Base-by-base conservation (phyloP, 2,329 filamentous ascomycete genomes). In the Podosphaera fusca region DNA sequence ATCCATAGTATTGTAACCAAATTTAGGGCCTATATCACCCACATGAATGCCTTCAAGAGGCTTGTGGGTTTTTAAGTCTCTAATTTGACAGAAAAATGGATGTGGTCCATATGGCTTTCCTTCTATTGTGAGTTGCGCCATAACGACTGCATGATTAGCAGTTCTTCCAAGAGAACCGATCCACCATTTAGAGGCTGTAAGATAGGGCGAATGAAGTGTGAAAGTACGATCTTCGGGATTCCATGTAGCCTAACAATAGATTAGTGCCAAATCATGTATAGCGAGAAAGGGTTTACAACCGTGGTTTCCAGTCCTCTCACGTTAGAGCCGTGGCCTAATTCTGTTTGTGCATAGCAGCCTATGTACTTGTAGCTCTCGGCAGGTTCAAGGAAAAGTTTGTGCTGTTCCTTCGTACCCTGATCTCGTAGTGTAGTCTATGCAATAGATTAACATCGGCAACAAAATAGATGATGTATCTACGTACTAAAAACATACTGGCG, bases 121-220 rank as follows among this genome's bases (percentile, higher is more conserved):
- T 59, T 73, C 71, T 59, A 87, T 75, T 60, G 81, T 76, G 34
- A 89, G 73, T 69, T 88, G 84, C 0, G 85, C 85, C 75, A 89
- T 87, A 2, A 89, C 83, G 1, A 86, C 79, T 1, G 85, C 85
- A 65, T 87, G 76, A 66, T 86, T 89, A 50, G 85, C 85, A 2
- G 81, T 82, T 63, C 82, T 76, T 55, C 85, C 85, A 2, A 89
- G 74, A 9, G 83, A 85, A 1, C 85, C 85, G 63, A 87, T 87
- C 85, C 85, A 89, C 84, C 84, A 90, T 67, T 90, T 90, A 38
- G 82, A 83, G 0, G 84, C 78, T 1, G 85, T 88, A 57, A 88
- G 73, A 60, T 79, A 74, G 8, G 85, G 85, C 0, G 82, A 86
- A 69, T 88, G 80, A 40, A 89, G 74, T 12, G 74, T 81, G 64